phyloP scores from a whole-genome alignment of 1,139 yeast species.

The Williopsis jadinii region DNA sequence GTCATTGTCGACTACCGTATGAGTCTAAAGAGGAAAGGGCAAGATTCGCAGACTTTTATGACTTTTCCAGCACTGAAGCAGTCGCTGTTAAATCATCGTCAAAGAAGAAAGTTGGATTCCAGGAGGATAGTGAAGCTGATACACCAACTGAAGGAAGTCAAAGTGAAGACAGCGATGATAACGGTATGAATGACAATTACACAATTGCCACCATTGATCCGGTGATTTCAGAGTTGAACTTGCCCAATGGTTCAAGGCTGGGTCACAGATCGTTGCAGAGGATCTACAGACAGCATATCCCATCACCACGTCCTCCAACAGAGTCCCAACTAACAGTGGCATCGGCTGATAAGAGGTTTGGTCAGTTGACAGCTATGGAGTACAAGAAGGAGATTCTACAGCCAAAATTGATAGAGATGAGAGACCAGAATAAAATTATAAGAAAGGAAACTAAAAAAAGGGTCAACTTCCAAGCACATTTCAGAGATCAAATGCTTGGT shows the following conservation, averaged over 20 bases:
- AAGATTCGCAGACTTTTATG: conserved; percentile 79
- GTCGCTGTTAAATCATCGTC: conserved; percentile 19
- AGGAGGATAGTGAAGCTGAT: conserved; percentile 32
- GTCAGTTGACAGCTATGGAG: conserved; percentile 35
- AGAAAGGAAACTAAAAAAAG: conserved; percentile 41
- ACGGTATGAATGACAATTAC: conserved; percentile 26
- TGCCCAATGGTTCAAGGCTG: conserved; percentile 56
- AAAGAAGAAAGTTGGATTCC: conserved; percentile 20
- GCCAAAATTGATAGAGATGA: conserved; percentile 39
- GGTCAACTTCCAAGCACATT: conserved; percentile 57
- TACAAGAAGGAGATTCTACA: conserved; percentile 37
- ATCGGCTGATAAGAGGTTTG: conserved; percentile 50
- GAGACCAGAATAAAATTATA: conserved; percentile 41
- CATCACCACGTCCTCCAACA: conserved; percentile 16
- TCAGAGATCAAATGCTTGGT: conserved; percentile 52
- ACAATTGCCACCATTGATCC: conserved; percentile 36
- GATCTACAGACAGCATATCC: conserved; percentile 50
- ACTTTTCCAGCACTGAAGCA: conserved; percentile 63
- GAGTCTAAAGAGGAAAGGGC: conserved; percentile 76
- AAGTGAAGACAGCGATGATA: conserved; percentile 22
- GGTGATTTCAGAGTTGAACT: conserved; percentile 48
- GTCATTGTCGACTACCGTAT: conserved; percentile 86
- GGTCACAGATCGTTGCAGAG: conserved; percentile 64
- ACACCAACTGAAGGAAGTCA: conserved; percentile 14
- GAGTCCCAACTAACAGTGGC: conserved; percentile 39